Evolutionary conservation across 495 filamentous ascomycete species (phyloP), one percentile per base, ranked within the genome.

Genomic region (Penicillium canariense): DNA sequence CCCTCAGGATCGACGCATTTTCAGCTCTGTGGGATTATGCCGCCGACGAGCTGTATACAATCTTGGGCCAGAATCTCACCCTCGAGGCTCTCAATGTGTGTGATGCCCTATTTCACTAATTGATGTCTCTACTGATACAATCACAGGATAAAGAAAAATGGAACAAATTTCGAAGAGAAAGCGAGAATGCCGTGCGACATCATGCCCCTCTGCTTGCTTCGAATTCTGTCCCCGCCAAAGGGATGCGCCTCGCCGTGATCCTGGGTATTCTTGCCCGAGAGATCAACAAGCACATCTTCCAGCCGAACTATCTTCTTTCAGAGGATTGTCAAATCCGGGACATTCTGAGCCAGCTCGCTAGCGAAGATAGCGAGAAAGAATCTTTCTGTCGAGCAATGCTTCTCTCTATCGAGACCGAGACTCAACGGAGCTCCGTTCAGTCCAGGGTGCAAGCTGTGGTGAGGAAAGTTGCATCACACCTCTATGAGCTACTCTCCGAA

Each of bases 271-370:
- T 70, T 10, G 61, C 60, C 4, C 58, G 62, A 32, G 47, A 66
- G 39, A 60, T 68, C 25, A 55, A 60, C 48, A 48, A 50, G 30
- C n/a, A 60, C 14, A 64, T 70, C 14, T 66, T 68, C 58, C 58
- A 64, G 27, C 67, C 62, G 0, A 62, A 43, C 30, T 64, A 68
- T 46, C 53, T 66, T 47, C 12, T 20, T 32, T 32, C 62, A 3
- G 54, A 58, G n/a, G 22, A 30, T 27, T 9, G 15, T 10, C 5
- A 54, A 22, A 27, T 62, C 15, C 48, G 56, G 40, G 25, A 54
- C 11, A 38, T 49, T 34, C 54, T 64, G 4, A 42, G 31, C 51
- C 18, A 65, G 4, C 58, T 62, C 17, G 65, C 60, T 3, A 34
- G 50, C 18, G 47, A 25, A 12, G 44, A 70, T 46, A 48, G 15